Evolutionary conservation across 768 basidiomycete genomes (phyloP).

Genomic region (Mycena rosella): DNA sequence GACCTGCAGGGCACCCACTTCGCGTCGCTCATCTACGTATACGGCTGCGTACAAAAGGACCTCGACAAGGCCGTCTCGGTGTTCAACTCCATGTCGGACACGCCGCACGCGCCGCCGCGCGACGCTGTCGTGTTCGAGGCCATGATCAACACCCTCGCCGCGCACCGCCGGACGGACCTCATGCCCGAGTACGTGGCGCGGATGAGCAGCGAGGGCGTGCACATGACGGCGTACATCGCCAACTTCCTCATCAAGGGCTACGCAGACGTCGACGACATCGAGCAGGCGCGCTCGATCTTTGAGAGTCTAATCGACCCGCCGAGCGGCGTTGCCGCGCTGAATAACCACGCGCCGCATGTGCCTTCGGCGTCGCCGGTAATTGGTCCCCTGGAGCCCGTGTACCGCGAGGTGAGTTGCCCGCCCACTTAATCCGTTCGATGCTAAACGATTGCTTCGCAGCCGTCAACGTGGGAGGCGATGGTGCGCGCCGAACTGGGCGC

Average conservation of each 20-base stretch:
- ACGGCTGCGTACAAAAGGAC: slow-evolving; percentile 85
- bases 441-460: slow-evolving; percentile 55
- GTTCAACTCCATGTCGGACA: slow-evolving; percentile 77
- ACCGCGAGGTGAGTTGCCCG: slow-evolving; percentile 74
- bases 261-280: slow-evolving; percentile 76
- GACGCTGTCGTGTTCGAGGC: slow-evolving; percentile 94
- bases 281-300: slow-evolving; percentile 81
- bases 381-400: slow-evolving; percentile 71
- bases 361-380: slow-evolving; percentile 50
- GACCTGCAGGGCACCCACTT: slow-evolving; percentile 63
- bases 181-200: slow-evolving; percentile 74
- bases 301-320: slow-evolving; percentile 85
- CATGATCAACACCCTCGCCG: slow-evolving; percentile 87
- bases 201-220: slow-evolving; percentile 73
- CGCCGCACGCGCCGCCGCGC: slow-evolving; percentile 65
- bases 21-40: slow-evolving; percentile 90
- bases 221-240: slow-evolving; percentile 95
- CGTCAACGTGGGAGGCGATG: slow-evolving; percentile 97
- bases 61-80: slow-evolving; percentile 79
- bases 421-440: slow-evolving; percentile 6
- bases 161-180: slow-evolving; percentile 82
- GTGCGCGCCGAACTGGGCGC: slow-evolving; percentile 89
- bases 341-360: slow-evolving; percentile 87
- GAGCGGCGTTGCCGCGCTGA: slow-evolving; percentile 86
- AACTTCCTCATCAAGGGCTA: slow-evolving; percentile 86